Percentiles rank a stretch among this genome's conserved stretches.
These are phyloP conservation scores for Hypsizygus ulmarius DNA, from an alignment of 1,284 basidiomycete genomes.

Conservation along the genomic window DNA sequence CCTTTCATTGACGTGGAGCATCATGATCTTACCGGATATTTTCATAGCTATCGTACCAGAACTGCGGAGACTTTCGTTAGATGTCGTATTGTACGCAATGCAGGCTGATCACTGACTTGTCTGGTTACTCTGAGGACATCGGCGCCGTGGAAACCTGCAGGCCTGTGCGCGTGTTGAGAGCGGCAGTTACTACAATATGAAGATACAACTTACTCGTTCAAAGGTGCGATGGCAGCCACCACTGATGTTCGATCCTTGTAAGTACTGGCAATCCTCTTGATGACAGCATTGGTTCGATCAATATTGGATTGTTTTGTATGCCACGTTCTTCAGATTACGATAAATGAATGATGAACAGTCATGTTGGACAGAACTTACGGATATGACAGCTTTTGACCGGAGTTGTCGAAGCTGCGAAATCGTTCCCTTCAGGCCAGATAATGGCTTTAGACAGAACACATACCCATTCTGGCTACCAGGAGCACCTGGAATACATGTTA, in stretches of 20 bases:
- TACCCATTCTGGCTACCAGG: slow-evolving; percentile 83
- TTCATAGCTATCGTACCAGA: slow-evolving; percentile 71
- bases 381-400: slow-evolving; percentile 63
- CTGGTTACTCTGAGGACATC: slow-evolving; percentile 53
- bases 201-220: slow-evolving; percentile 66
- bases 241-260: slow-evolving; percentile 55
- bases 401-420: slow-evolving; percentile 75
- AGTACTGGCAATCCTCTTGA: slow-evolving; percentile 61
- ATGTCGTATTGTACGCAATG: not conserved
- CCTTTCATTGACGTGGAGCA: not conserved
- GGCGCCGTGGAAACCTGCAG: slow-evolving; percentile 67
- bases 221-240: slow-evolving; percentile 71
- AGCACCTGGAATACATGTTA: slow-evolving; percentile 46
- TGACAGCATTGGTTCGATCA: slow-evolving; percentile 65
- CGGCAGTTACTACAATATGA: not conserved
- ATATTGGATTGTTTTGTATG: slow-evolving; percentile 66
- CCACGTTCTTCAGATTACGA: slow-evolving; percentile 50
- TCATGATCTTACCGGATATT: slow-evolving; percentile 59
- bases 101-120: slow-evolving; percentile 39
- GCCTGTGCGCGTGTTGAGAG: slow-evolving; percentile 44
- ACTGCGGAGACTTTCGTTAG: slow-evolving; percentile 33
- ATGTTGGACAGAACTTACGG: slow-evolving; percentile 38
- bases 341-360: slow-evolving; percentile 6
- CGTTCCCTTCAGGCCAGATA: slow-evolving; percentile 1
- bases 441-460: slow-evolving; percentile 17